These are phyloP conservation scores for Flaveria linearis DNA, from an alignment of 129 eudicot genomes.

Conservation along the genomic window DNA sequence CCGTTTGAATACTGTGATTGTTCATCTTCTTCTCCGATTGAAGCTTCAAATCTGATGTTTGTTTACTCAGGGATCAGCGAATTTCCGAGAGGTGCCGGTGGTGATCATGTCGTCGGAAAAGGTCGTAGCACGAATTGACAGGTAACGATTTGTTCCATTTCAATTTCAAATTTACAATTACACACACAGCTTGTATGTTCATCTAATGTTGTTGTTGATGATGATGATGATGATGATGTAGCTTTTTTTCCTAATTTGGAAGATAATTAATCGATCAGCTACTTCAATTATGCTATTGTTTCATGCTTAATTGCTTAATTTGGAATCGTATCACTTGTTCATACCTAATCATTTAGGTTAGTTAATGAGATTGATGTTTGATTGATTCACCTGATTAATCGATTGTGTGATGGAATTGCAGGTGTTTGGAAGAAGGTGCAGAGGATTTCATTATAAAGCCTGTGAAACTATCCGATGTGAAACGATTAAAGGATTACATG, in stretches of 20 bases:
- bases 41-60: neutral
- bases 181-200: neutral
- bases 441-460: conserved; percentile 93
- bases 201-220: too few relatives aligned
- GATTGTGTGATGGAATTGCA: conserved; percentile 14
- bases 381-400: too few relatives aligned
- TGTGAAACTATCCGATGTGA: conserved; percentile 73
- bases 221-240: neutral
- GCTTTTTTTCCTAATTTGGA: conserved; percentile 29
- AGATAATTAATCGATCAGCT: neutral
- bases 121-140: conserved; percentile 74
- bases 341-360: too few relatives aligned
- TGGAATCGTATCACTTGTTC: too few relatives aligned
- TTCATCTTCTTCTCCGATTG: too few relatives aligned
- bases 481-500: conserved; percentile 69
- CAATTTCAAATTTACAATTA: neutral
- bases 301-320: too few relatives aligned
- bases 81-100: conserved; percentile 83
- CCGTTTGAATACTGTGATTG: neutral
- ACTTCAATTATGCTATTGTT: neutral
- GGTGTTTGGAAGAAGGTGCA: conserved; percentile 97
- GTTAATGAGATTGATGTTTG: too few relatives aligned
- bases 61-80: conserved; percentile 68
- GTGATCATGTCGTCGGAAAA: conserved; percentile 98
- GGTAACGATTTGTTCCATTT: conserved; percentile 39